Conservation (phyloP, 768 basidiomycete species). For the Auriculariales sp. region DNA sequence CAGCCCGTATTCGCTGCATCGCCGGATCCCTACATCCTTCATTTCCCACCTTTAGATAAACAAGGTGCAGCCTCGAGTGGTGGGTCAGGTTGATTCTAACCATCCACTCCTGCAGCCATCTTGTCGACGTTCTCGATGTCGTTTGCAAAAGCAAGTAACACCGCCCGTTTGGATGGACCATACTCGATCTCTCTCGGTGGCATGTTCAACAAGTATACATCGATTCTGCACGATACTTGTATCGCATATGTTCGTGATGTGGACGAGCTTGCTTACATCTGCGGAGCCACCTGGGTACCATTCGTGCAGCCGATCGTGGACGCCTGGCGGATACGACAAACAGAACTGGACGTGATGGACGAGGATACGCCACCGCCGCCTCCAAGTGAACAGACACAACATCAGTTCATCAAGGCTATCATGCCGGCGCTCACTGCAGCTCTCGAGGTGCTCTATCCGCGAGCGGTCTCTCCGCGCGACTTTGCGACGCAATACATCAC, state of each 20-base stretch:
- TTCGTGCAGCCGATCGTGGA: constrained; percentile 58
- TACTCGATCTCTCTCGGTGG: constrained; percentile 25
- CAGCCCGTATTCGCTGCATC: constrained; percentile 55
- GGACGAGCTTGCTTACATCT: constrained; percentile 58
- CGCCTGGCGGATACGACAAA: constrained; percentile 16
- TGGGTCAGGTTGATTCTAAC: constrained; percentile 11
- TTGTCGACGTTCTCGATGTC: background rate
- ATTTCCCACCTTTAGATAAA: constrained; percentile 37
- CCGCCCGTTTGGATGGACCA: constrained; percentile 31
- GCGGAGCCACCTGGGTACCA: constrained; percentile 60
- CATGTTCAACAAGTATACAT: constrained; percentile 50
- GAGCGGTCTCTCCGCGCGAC: constrained; percentile 13
- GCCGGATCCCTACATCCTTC: constrained; percentile 57
- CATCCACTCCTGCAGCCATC: constrained; percentile 20
- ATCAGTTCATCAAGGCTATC: constrained; percentile 52
- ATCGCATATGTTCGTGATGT: constrained; percentile 51
- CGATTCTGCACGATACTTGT: constrained; percentile 44
- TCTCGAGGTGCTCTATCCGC: constrained; percentile 53
- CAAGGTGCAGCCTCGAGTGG: constrained; percentile 27
- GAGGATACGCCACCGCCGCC: constrained; percentile 16
- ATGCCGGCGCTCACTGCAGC: constrained; percentile 46
- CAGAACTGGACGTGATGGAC: constrained; percentile 8
- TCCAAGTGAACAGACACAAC: constrained; percentile 43
- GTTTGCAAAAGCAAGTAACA: constrained; percentile 7
- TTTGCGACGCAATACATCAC: background rate